Base-by-base conservation (phyloP, 805 yeast species). In the Kazachstania taianensis region DNA sequence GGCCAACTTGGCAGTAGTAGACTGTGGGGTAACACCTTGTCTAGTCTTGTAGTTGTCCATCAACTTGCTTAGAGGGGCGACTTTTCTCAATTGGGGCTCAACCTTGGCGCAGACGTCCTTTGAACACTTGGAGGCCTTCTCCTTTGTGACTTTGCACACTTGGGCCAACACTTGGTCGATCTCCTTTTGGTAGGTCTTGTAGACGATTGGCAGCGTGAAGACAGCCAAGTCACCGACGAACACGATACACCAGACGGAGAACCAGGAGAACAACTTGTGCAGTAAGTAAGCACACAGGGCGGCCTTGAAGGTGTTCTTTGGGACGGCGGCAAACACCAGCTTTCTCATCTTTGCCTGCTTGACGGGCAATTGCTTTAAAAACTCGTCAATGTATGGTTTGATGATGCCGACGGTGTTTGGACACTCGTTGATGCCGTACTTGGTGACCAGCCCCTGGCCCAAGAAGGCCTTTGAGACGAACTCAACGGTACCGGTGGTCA, bases 361-460 rank as follows among this genome's bases (percentile, higher is more conserved):
- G 24, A 61, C 59, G 43, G 73, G 74, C 38, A 68, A 61, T 39
- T 65, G 59, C 40, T 45, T 46, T 41, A 59, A 46, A 20, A 47
- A 30, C 15, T 39, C 43, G 29, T 57, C 62, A 18, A 59, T 32
- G 31, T 43, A 41, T 20, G 63, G 63, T 37, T 50, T 59, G 30
- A 55, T 39, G 22, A 48, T 32, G 24, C 55, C 61, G 17, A 51
- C 61, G 16, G 49, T 43, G 36, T 57, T 51, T 34, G 61, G 61
- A 41, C 62, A 57, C 12, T 52, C 52, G 35, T 48, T 49, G 13
- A 92, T 84, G 57, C 72, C 78, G 68, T 81, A 76, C 50, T 77
- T 73, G 42, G 86, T 72, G 41, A 89, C 78, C 43, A 87, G 69
- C 14, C 96, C 96, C 35, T 61, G 61, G 37, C 95, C 95, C 33